A percentile compares a stretch with the other conserved stretches of the same genome.
phyloP scores from a whole-genome alignment of 1,284 basidiomycete genomes.

The Athelia sp. region DNA sequence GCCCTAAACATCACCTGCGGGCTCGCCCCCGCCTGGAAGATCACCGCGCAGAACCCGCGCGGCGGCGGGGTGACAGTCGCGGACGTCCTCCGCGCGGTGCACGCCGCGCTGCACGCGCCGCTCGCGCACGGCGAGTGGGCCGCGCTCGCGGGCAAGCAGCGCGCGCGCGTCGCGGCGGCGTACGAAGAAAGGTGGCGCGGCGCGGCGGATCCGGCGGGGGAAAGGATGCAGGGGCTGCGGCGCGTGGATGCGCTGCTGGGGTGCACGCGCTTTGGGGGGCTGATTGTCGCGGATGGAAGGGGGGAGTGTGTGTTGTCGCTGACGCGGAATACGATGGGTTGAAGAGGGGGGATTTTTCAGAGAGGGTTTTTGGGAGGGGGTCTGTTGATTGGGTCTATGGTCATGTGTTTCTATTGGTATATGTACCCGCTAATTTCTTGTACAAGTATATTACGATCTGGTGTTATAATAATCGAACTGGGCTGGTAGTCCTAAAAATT shows the following conservation, averaged over 20 bases:
- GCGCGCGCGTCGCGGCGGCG: neutral
- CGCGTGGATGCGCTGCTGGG: neutral
- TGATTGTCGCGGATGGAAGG: neutral
- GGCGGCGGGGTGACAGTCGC: neutral
- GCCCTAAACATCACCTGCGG: neutral
- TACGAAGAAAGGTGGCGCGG: neutral
- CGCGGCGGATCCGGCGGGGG: neutral
- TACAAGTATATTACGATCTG: no score
- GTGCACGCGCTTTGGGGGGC: neutral
- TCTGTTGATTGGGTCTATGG: no score
- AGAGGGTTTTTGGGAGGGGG: no score
- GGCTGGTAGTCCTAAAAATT: no score
- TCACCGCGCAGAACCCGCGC: neutral
- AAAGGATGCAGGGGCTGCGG: neutral
- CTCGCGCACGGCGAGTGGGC: neutral
- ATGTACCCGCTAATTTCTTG: no score
- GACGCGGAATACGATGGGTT: neutral
- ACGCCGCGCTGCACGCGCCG: neutral
- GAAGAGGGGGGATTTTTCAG: no score
- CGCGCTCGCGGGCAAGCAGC: neutral
- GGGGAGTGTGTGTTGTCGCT: neutral
- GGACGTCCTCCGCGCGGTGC: neutral
- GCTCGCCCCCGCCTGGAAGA: neutral
- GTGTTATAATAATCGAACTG: no score
- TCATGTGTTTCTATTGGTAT: no score